Evolutionary conservation across 2,329 filamentous ascomycete species (phyloP).

Genomic region (Gaeumannomyces sp.): DNA sequence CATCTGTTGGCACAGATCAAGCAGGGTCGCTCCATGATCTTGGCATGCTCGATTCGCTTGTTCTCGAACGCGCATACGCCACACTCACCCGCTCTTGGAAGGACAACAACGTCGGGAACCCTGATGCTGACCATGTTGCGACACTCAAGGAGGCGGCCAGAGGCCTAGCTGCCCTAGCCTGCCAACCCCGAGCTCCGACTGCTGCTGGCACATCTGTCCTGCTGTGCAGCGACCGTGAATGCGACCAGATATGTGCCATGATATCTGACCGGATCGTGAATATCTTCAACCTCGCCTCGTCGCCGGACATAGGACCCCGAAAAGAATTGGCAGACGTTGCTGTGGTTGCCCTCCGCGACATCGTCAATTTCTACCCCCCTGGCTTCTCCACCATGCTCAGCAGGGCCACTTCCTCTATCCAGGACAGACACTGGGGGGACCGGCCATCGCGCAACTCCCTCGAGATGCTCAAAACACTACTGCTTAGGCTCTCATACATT

Average conservation of each 20-base stretch:
- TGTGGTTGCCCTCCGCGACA: conserved; percentile 33
- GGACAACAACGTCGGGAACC: conserved; percentile 21
- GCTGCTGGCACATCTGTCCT: neutral
- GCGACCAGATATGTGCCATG: conserved; percentile 7
- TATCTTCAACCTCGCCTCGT: conserved; percentile 8
- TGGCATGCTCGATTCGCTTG: conserved; percentile 30
- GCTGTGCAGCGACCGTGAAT: conserved; percentile 3
- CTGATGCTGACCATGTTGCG: conserved; percentile 31
- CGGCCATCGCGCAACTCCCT: conserved; percentile 17
- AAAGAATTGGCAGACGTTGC: conserved; percentile 29
- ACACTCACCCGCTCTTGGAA: conserved; percentile 35
- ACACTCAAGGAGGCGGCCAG: conserved; percentile 38
- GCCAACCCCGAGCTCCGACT: conserved; percentile 27
- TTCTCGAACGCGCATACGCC: conserved; percentile 36
- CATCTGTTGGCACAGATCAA: conserved; percentile 18
- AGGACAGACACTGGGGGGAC: conserved; percentile 20
- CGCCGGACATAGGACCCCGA: conserved; percentile 1
- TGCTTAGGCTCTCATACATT: conserved; percentile 41
- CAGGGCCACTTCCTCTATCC: conserved; percentile 17
- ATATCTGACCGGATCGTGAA: conserved; percentile 8
- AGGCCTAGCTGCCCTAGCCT: conserved; percentile 39
- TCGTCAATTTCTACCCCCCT: conserved; percentile 28
- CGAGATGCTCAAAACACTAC: conserved; percentile 27
- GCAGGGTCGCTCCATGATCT: conserved; percentile 26
- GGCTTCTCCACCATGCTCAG: conserved; percentile 30